These are phyloP conservation scores for Uronychia binucleata DNA, from an alignment of 73 alveolate genomes.

Conservation along the genomic window DNA sequence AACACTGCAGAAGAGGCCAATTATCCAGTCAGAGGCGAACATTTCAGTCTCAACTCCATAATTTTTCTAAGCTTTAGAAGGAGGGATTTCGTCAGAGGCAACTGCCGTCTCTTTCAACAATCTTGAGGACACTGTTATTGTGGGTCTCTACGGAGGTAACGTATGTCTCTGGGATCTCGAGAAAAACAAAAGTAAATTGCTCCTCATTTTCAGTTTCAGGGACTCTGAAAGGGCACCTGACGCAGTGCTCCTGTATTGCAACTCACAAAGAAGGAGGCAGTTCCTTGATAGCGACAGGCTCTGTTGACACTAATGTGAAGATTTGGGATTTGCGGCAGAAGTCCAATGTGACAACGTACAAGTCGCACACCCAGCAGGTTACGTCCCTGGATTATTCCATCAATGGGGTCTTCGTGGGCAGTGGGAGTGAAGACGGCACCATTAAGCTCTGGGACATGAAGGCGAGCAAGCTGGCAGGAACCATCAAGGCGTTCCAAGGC, in stretches of 20 bases:
- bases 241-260: background rate
- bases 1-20: constrained; percentile 4
- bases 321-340: constrained; percentile 71
- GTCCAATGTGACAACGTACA: constrained; percentile 58
- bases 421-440: constrained; percentile 71
- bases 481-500: background rate
- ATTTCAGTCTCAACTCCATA: background rate
- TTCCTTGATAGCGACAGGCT: constrained; percentile 54
- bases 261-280: constrained; percentile 38
- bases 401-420: constrained; percentile 61
- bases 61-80: background rate
- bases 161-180: background rate
- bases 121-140: background rate
- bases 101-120: background rate
- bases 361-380: constrained; percentile 47
- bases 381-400: constrained; percentile 63
- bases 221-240: background rate
- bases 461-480: constrained; percentile 51
- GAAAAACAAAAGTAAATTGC: background rate
- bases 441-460: constrained; percentile 70
- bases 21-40: background rate
- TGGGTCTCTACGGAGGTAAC: background rate
- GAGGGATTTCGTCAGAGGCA: background rate
- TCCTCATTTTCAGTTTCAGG: background rate
- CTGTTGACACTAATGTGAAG: constrained; percentile 61